Conservation (phyloP, 2,329 filamentous ascomycete species). For the Ascomycota sp. region DNA sequence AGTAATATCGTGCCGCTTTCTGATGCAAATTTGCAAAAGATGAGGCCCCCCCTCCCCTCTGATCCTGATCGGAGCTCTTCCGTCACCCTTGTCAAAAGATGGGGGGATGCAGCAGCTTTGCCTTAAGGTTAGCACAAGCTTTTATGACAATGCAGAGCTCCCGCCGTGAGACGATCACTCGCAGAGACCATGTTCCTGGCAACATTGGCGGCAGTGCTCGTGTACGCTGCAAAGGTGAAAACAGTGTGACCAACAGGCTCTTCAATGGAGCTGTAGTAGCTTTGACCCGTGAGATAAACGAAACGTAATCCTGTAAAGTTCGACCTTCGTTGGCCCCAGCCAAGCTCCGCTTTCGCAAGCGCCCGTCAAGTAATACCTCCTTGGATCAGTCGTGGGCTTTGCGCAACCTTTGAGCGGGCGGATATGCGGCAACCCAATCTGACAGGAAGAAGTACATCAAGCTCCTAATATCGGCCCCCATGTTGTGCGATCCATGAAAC, state of each 20-base stretch:
- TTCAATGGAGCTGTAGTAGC: constrained; percentile 3
- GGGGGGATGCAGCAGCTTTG: constrained; percentile 4
- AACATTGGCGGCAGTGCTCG: constrained; percentile 3
- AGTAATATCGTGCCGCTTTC: constrained; percentile 5
- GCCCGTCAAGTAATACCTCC: constrained; percentile 5
- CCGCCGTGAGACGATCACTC: not conserved
- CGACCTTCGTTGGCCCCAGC: not conserved
- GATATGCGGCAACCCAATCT: constrained; percentile 4
- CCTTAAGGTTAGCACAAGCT: too few species aligned
- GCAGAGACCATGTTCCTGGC: constrained; percentile 5
- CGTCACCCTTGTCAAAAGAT: constrained; percentile 3
- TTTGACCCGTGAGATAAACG: constrained; percentile 4
- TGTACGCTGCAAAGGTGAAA: constrained; percentile 5
- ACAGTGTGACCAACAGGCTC: constrained; percentile 4
- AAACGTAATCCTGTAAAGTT: constrained; percentile 4
- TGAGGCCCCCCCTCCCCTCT: constrained; percentile 1
- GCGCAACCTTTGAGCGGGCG: constrained; percentile 2
- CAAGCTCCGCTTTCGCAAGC: constrained; percentile 2
- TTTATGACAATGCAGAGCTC: too few species aligned
- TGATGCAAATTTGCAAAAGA: constrained; percentile 5
- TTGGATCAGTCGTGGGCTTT: constrained; percentile 3
- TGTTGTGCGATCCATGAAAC: constrained; percentile 2
- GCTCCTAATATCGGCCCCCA: constrained; percentile 4
- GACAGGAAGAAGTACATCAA: constrained; percentile 3
- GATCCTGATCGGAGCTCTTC: constrained; percentile 3